phyloP scores from a whole-genome alignment of 1,139 yeast genomes.

The Lodderomyces parapsilosis region DNA sequence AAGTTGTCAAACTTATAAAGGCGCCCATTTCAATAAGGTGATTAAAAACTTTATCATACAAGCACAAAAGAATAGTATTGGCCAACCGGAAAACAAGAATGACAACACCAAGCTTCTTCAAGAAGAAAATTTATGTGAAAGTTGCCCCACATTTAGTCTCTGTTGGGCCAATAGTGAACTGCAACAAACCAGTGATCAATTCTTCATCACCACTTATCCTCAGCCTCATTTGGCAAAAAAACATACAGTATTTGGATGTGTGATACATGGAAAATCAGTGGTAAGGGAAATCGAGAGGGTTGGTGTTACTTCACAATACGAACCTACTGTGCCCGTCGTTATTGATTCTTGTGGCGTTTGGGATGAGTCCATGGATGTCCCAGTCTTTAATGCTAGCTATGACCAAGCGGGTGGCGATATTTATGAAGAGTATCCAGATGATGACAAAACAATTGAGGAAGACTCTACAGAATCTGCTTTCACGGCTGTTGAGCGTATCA shows the following conservation, averaged over 20 bases:
- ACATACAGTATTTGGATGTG: constrained; percentile 75
- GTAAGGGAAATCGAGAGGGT: constrained; percentile 62
- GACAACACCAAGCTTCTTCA: constrained; percentile 36
- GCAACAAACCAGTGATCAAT: constrained; percentile 69
- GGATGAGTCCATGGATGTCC: constrained; percentile 50
- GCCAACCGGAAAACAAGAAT: constrained; percentile 20
- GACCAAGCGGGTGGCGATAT: constrained; percentile 63
- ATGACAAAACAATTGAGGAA: constrained; percentile 56
- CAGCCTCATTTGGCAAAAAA: constrained; percentile 73
- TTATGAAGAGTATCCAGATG: constrained; percentile 76
- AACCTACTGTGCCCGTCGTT: constrained; percentile 45
- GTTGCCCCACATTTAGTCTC: constrained; percentile 49
- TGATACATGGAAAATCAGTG: constrained; percentile 65
- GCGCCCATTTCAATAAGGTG: constrained; percentile 62
- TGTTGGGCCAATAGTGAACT: constrained; percentile 70
- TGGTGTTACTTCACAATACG: constrained; percentile 39
- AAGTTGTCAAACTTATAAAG: constrained; percentile 29
- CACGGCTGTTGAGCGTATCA: constrained; percentile 52
- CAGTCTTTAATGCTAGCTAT: constrained; percentile 62
- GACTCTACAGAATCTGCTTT: constrained; percentile 57
- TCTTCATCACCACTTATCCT: constrained; percentile 72
- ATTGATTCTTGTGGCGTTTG: constrained; percentile 69
- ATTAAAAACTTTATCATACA: constrained; percentile 80
- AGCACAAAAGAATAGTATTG: constrained; percentile 60
- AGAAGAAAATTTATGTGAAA: constrained; percentile 57